phyloP scores from a whole-genome alignment of 2,329 filamentous ascomycete species.

The Sarocladium strictum region DNA sequence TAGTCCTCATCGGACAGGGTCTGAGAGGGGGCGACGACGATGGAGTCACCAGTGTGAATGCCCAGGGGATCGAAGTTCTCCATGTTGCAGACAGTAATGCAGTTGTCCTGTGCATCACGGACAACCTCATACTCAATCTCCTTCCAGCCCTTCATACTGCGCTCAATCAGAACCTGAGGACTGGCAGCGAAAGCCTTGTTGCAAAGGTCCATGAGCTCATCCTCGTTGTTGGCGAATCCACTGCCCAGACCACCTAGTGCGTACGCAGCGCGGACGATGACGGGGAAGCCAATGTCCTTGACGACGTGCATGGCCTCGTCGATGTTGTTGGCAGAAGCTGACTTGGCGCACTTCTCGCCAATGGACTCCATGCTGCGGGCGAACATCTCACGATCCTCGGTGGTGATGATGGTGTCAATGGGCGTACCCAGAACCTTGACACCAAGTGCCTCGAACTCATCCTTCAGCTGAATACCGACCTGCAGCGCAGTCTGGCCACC shows the following conservation, averaged over 20 bases:
- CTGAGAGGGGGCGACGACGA: slow-evolving; percentile 95
- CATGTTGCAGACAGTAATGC: slow-evolving; percentile 99
- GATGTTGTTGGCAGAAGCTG: slow-evolving; percentile 81
- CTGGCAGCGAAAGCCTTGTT: slow-evolving; percentile 92
- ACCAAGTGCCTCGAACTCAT: slow-evolving; percentile 88
- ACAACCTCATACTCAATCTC: slow-evolving; percentile 99
- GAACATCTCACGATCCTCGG: slow-evolving; percentile 95
- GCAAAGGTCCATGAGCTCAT: slow-evolving; percentile 80
- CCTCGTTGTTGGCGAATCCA: slow-evolving; percentile 87
- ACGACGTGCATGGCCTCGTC: slow-evolving; percentile 87
- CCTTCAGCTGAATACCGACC: slow-evolving; percentile 95
- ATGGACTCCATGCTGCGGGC: slow-evolving; percentile 98
- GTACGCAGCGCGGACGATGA: slow-evolving; percentile 95
- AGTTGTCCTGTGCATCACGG: slow-evolving; percentile 91
- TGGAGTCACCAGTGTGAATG: slow-evolving; percentile 96
- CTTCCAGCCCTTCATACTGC: slow-evolving; percentile 99
- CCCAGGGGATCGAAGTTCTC: slow-evolving; percentile 98
- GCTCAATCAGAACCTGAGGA: slow-evolving; percentile 92
- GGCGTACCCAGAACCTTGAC: slow-evolving; percentile 94
- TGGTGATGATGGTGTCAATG: slow-evolving; percentile 97
- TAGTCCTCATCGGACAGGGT: slow-evolving; percentile 97
- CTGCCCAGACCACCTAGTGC: slow-evolving; percentile 91
- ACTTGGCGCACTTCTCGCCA: slow-evolving; percentile 95
- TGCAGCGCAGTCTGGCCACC: slow-evolving; percentile 96
- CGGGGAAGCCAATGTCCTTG: slow-evolving; percentile 87